These are phyloP conservation scores for Mycena galericulata DNA, from an alignment of 768 basidiomycete genomes.

Conservation along the genomic window DNA sequence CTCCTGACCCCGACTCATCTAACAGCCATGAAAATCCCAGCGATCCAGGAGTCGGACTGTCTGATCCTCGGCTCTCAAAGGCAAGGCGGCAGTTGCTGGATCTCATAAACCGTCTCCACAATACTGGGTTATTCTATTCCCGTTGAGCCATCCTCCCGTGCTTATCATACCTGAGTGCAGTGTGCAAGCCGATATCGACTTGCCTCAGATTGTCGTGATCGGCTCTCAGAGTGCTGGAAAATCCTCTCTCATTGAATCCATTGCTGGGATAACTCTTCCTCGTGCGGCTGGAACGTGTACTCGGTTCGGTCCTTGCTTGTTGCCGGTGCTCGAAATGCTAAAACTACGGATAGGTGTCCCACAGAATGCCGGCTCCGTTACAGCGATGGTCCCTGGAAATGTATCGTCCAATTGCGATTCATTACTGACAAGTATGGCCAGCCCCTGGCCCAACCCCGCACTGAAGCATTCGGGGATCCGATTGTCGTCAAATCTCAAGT, in stretches of 20 bases:
- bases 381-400: constrained; percentile 58
- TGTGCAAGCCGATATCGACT: constrained; percentile 74
- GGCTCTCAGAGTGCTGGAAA: constrained; percentile 82
- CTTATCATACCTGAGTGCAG: too few species aligned
- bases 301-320: constrained; percentile 52
- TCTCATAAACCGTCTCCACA: too few species aligned
- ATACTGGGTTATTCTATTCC: too few species aligned
- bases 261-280: constrained; percentile 77
- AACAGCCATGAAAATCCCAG: too few species aligned
- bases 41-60: too few species aligned
- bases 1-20: too few species aligned
- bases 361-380: constrained; percentile 66
- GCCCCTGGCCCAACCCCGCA: constrained; percentile 51
- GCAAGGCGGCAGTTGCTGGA: too few species aligned
- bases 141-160: too few species aligned
- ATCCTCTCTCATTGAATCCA: constrained; percentile 81
- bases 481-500: constrained; percentile 66
- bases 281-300: constrained; percentile 83
- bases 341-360: constrained; percentile 58
- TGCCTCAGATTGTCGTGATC: constrained; percentile 79
- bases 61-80: too few species aligned
- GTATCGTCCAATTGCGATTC: constrained; percentile 60
- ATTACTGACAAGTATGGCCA: constrained; percentile 53
- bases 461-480: constrained; percentile 56
- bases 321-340: neutral